phyloP scores from a whole-genome alignment of 768 basidiomycete species.

The Favolaschia claudopus region DNA sequence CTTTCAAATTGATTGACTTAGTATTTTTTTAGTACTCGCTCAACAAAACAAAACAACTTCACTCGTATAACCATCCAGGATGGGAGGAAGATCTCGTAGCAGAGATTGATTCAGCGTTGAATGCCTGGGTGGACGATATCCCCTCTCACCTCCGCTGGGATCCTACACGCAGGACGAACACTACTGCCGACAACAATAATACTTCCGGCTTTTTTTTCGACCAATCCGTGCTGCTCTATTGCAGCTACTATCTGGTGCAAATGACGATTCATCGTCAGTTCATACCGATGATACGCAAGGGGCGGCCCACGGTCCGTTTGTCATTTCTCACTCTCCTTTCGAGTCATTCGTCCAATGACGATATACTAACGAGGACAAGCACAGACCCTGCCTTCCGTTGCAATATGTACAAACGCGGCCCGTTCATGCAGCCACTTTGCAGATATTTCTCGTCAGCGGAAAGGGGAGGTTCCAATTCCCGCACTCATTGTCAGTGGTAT shows the following conservation, averaged over 20 bases:
- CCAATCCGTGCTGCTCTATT: constrained; percentile 64
- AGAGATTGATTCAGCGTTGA: constrained; percentile 79
- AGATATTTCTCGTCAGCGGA: constrained; percentile 53
- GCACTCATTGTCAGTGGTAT: no score
- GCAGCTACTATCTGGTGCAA: constrained; percentile 58
- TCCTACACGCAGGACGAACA: constrained; percentile 42
- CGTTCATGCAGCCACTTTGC: constrained; percentile 77
- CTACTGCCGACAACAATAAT: no score
- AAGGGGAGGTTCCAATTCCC: no score
- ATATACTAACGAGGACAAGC: no score
- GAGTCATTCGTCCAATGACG: neutral
- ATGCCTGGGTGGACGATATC: constrained; percentile 77
- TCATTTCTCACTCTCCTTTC: neutral
- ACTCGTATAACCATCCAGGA: constrained; percentile 51
- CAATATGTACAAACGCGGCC: constrained; percentile 87
- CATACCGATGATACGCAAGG: constrained; percentile 68
- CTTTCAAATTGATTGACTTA: neutral
- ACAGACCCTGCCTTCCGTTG: constrained; percentile 64
- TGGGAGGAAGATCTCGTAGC: constrained; percentile 74
- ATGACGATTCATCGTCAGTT: constrained; percentile 84
- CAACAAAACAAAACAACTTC: constrained; percentile 63
- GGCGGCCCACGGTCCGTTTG: constrained; percentile 26
- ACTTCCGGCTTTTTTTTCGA: constrained; percentile 60
- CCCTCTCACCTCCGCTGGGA: constrained; percentile 57
- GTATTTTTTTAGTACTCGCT: constrained; percentile 61